Base-by-base conservation (phyloP, 805 yeast species). In the Lipomyces mesembrius region DNA sequence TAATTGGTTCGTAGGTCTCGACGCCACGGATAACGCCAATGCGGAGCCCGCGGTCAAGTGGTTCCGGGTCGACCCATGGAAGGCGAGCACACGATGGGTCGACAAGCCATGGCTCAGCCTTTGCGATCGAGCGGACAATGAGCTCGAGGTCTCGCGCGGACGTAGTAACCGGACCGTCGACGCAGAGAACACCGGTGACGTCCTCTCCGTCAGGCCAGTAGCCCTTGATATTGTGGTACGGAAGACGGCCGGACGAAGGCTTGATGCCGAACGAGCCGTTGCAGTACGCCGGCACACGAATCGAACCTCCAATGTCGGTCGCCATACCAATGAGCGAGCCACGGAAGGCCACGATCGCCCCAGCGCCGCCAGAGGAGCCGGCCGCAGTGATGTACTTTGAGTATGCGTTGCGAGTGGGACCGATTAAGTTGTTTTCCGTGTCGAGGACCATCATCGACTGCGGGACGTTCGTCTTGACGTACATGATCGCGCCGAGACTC, bases 321-420 rank as follows among this genome's bases (percentile, higher is more conserved):
- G 85, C 85, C 57, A 84, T 72, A 25, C 87, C 87, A 43, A 84
- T 60, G 7, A 81, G 79, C n/a, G 84, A 79, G 3, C 86, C 86
- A 61, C 77, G 76, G 63, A 81, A 67, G 0, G 81, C 81, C 9
- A 83, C 71, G 34, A 85, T 72, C 9, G 86, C 84, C 6, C 83
- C 85, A 59, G 84, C 87, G 56, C 87, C 87, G 7, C 87, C 86
- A 14, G 85, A 81, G 9, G 85, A 82, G 0, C 88, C 87, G 55
- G 87, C 86, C 27, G 84, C 75, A n/a, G 83, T 78, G 62, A 83
- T 71, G 25, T 74, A 72, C 52, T 81, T 72, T 69, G 82, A 83
- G 69, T 77, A 73, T 3, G 87, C 84, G 73, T 83, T 84, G 43
- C 76, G 66, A 17, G 86, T 83, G 51, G 78, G 76, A 1, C 88